These are phyloP conservation scores for Oryza coarctata DNA, from an alignment of 176 grass and related monocot genomes.

Conservation along the genomic window DNA sequence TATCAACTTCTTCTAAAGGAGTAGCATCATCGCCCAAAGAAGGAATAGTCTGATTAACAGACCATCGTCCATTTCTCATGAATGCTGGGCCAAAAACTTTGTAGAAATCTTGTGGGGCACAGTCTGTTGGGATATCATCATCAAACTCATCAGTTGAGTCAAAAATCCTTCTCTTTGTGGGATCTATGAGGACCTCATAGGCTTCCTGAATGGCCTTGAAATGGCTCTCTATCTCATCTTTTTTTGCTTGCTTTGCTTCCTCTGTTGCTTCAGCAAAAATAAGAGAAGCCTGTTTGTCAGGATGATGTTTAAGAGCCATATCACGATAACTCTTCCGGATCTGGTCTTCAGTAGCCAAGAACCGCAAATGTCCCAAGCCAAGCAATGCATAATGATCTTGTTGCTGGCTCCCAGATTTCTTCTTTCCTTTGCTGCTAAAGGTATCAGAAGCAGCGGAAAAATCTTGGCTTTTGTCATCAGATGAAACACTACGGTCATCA, in stretches of 20 bases:
- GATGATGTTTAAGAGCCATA: constrained; percentile 93
- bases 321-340: constrained; percentile 93
- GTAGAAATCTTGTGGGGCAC: constrained; percentile 91
- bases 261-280: constrained; percentile 76
- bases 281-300: constrained; percentile 86
- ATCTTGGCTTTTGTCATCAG: constrained; percentile 76
- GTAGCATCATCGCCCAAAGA: constrained; percentile 77
- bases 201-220: constrained; percentile 94
- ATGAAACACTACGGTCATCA: constrained; percentile 77
- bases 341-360: constrained; percentile 96
- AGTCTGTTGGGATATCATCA: constrained; percentile 96
- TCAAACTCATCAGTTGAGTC: constrained; percentile 99
- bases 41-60: constrained; percentile 73
- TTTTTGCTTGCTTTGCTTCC: constrained; percentile 80
- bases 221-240: constrained; percentile 95
- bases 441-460: constrained; percentile 60
- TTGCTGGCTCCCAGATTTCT: constrained; percentile 88
- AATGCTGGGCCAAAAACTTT: constrained; percentile 95
- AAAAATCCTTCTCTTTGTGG: constrained; percentile 88
- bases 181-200: constrained; percentile 93
- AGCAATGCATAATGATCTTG: constrained; percentile 97
- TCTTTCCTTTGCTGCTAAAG: constrained; percentile 86
- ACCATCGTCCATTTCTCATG: constrained; percentile 95
- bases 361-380: constrained; percentile 76
- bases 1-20: constrained; percentile 66